phyloP scores from a whole-genome alignment of 495 filamentous ascomycete genomes.

The Astrocystis sublimbata region DNA sequence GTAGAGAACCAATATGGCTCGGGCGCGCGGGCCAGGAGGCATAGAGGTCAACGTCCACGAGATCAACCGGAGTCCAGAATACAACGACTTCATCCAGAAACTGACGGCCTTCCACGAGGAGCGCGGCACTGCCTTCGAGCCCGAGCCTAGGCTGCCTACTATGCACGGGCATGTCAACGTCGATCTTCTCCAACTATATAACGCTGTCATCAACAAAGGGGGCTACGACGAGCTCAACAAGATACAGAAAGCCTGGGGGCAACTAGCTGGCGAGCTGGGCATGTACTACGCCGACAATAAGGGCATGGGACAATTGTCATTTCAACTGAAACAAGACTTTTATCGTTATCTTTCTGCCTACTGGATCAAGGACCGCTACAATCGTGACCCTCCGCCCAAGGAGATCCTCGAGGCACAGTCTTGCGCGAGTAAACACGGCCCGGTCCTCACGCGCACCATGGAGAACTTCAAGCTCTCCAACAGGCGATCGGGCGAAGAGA shows the following conservation, averaged over 20 bases:
- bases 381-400: slow-evolving; percentile 74
- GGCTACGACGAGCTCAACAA: slow-evolving; percentile 80
- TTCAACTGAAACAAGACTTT: slow-evolving; percentile 76
- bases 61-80: slow-evolving; percentile 59
- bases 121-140: slow-evolving; percentile 70
- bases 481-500: slow-evolving; percentile 60
- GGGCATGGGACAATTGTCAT: slow-evolving; percentile 70
- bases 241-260: slow-evolving; percentile 77
- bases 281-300: slow-evolving; percentile 53
- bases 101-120: slow-evolving; percentile 66
- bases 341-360: slow-evolving; percentile 83
- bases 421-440: slow-evolving; percentile 60
- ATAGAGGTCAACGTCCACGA: slow-evolving; percentile 32
- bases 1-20: slow-evolving; percentile 23
- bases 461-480: slow-evolving; percentile 62
- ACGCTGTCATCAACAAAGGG: slow-evolving; percentile 65
- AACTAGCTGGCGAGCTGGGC: slow-evolving; percentile 66
- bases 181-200: slow-evolving; percentile 70
- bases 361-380: slow-evolving; percentile 71
- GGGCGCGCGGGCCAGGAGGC: slow-evolving; percentile 26
- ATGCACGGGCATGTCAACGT: slow-evolving; percentile 61
- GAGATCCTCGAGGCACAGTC: slow-evolving; percentile 71
- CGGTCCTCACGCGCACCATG: slow-evolving; percentile 70
- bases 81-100: slow-evolving; percentile 68
- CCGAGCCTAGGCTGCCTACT: slow-evolving; percentile 64